Evolutionary conservation across 2,329 filamentous ascomycete genomes (phyloP).

Genomic region (Beauveria medogensis): DNA sequence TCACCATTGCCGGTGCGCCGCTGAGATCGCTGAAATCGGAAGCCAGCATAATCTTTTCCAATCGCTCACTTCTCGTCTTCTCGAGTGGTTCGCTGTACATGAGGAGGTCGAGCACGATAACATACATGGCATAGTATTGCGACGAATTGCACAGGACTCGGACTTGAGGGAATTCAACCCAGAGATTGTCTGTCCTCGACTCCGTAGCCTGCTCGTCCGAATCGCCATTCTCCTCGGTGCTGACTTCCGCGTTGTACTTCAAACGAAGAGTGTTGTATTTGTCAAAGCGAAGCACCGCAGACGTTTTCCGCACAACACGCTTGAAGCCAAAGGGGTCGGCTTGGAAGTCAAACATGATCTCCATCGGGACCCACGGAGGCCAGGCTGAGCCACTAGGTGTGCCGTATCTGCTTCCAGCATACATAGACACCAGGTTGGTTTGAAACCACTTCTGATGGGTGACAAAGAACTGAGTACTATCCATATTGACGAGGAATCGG

Average conservation of each 20-base stretch:
- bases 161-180: conserved; percentile 92
- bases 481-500: conserved; percentile 89
- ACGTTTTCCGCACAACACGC: conserved; percentile 92
- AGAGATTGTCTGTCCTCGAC: conserved; percentile 87
- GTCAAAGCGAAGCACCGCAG: conserved; percentile 87
- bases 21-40: conserved; percentile 97
- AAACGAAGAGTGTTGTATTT: conserved; percentile 96
- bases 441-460: conserved; percentile 87
- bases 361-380: conserved; percentile 97
- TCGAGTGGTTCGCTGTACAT: conserved; percentile 95
- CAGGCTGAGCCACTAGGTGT: conserved; percentile 76
- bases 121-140: conserved; percentile 96
- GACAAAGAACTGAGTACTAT: conserved; percentile 97
- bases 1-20: conserved; percentile 88
- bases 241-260: conserved; percentile 94
- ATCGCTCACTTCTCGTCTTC: conserved; percentile 88
- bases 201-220: conserved; percentile 53
- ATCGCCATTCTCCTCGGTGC: conserved; percentile 44
- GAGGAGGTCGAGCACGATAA: conserved; percentile 91
- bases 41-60: conserved; percentile 98
- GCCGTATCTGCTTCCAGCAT: conserved; percentile 89
- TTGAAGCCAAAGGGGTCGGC: conserved; percentile 96
- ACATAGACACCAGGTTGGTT: conserved; percentile 79
- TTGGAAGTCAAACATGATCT: conserved; percentile 96
- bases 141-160: conserved; percentile 93